A percentile compares a stretch with the other conserved stretches of the same genome.
Evolutionary conservation across 1,139 yeast species (phyloP).

Genomic region (Sugiyamaella xylanicola): DNA sequence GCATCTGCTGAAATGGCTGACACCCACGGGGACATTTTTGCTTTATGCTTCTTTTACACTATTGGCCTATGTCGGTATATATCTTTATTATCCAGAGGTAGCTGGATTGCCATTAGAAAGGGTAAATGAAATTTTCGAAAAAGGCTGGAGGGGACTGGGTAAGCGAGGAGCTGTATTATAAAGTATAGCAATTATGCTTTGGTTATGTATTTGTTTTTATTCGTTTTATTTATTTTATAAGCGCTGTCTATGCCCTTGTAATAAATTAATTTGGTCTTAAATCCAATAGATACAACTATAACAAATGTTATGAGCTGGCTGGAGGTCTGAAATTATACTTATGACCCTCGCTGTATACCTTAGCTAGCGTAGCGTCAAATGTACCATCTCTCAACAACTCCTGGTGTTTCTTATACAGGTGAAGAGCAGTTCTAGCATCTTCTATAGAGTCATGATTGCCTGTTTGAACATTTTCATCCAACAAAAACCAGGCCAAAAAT

Average conservation of each 20-base stretch:
- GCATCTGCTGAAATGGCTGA: constrained; percentile 41
- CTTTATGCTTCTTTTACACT: constrained; percentile 46
- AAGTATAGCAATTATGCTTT: no score
- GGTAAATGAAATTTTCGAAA: constrained; percentile 44
- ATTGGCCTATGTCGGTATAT: constrained; percentile 48
- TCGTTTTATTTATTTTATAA: no score
- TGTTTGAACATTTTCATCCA: constrained; percentile 76
- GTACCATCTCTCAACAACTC: constrained; percentile 60
- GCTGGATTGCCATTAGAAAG: constrained; percentile 52
- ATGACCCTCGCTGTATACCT: constrained; percentile 77
- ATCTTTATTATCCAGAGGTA: constrained; percentile 51
- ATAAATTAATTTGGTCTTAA: not conserved
- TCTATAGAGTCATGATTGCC: constrained; percentile 97
- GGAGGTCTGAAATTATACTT: constrained; percentile 63
- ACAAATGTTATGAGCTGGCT: not conserved
- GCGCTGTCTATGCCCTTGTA: not conserved
- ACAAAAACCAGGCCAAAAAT: constrained; percentile 78
- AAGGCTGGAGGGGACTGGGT: constrained; percentile 16
- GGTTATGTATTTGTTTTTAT: no score
- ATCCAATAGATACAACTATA: not conserved
- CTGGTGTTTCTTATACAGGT: constrained; percentile 70
- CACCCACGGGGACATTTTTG: constrained; percentile 45
- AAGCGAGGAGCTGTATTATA: not conserved
- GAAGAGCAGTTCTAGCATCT: constrained; percentile 87
- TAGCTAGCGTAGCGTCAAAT: constrained; percentile 62